Base-by-base conservation (phyloP, 495 filamentous ascomycete species). In the Tuber magnatum region DNA sequence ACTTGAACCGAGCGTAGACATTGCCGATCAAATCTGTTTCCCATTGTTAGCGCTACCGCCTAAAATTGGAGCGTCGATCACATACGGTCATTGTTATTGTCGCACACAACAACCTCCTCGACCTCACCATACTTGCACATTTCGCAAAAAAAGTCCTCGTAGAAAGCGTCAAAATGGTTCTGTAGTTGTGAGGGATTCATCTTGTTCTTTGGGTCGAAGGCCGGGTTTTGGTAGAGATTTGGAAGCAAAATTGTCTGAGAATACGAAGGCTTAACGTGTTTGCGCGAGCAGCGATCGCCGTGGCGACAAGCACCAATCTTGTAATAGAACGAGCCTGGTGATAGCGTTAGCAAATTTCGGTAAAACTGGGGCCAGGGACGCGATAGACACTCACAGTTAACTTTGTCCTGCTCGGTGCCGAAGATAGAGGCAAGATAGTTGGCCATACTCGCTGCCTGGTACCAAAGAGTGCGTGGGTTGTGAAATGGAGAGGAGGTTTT, bases 361-460 rank as follows among this genome's bases (percentile, higher is more conserved):
- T 69, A 68, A 28, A 42, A 82, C 85, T 85, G 82, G 85, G 84
- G 39, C 83, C 82, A 85, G 85, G n/a, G 82, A 81, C 38, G 32
- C 24, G 46, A 4, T 84, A 83, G 32, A 79, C 83, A 86, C 78
- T 77, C 84, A 85, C 85, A 86, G 84, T 86, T 86, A 80, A 86
- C 91, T 84, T 98, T 99, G 90, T 99, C 95, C 84, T 97, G 96
- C 87, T 99, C 96, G 12, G 95, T 99, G 82, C 95, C 95, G 89
- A 99, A 99, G 86, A 99, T 99, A 82, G 93, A 97, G 84, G 95
- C 95, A 84, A 99, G 93, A 83, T 98, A 99, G 89, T 97, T 97
- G 84, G 94, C 94, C 80, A 82, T 82, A 48, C 10, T 74, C 76
- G 71, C 78, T 74, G 22, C n/a, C 12, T 65, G 56, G 51, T 28